phyloP scores from a whole-genome alignment of 1,139 yeast species.

The Scheffersomyces cryptocercus region DNA sequence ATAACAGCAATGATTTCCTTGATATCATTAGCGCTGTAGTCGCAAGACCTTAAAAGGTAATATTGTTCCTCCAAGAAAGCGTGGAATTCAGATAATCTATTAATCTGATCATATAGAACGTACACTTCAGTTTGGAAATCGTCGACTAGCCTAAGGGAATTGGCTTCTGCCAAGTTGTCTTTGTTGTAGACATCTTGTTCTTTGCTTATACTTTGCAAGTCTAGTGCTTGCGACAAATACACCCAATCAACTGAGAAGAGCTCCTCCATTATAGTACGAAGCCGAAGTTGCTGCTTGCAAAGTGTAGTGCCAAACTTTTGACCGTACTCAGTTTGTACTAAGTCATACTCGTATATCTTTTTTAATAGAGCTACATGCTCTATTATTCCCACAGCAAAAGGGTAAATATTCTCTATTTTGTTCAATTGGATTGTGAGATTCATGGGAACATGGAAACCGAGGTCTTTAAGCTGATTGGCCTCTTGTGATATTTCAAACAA shows the following conservation, averaged over 20 bases:
- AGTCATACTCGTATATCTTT: constrained; percentile 21
- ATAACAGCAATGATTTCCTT: constrained; percentile 25
- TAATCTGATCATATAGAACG: constrained; percentile 29
- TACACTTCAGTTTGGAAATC: constrained; percentile 39
- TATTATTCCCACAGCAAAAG: constrained; percentile 55
- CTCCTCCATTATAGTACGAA: constrained; percentile 24
- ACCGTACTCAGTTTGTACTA: constrained; percentile 22
- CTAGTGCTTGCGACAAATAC: constrained; percentile 51
- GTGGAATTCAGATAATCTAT: constrained; percentile 29
- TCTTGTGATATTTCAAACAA: constrained; percentile 52
- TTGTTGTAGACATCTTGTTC: constrained; percentile 4
- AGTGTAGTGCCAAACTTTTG: constrained; percentile 46
- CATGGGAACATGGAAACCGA: constrained; percentile 62
- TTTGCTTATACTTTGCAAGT: constrained; percentile 23
- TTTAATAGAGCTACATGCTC: constrained; percentile 44
- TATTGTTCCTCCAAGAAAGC: constrained; percentile 15
- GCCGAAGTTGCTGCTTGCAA: constrained; percentile 31
- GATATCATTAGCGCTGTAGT: constrained; percentile 22
- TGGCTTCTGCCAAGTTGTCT: constrained; percentile 36
- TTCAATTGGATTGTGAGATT: constrained; percentile 33
- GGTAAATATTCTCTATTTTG: constrained; percentile 51
- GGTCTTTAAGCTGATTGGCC: constrained; percentile 49
- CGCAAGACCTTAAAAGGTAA: constrained; percentile 26
- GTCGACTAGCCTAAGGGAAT: constrained; percentile 39
- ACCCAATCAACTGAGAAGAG: constrained; percentile 55